Percentiles rank a stretch among this genome's conserved stretches.
Conservation (phyloP, 805 yeast species). For the Barnettozyma sp. region DNA sequence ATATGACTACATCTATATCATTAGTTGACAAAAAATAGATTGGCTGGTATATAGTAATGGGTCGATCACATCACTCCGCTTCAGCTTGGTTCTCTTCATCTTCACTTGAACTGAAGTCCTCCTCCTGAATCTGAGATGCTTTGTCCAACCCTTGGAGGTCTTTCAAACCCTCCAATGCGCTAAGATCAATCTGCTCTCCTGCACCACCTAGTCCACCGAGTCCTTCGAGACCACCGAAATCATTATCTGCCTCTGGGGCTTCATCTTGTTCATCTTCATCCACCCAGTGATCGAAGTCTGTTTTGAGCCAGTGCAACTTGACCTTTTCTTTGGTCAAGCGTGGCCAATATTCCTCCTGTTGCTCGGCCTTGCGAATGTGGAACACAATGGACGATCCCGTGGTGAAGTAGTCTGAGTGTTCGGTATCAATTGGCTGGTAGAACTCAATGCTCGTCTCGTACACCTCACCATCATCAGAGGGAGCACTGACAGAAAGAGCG, state of each 20-base stretch:
- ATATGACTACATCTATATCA: background rate
- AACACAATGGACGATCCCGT: conserved; percentile 54
- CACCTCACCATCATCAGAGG: conserved; percentile 36
- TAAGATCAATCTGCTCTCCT: conserved; percentile 20
- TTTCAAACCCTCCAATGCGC: conserved; percentile 16
- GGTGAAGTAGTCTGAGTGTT: conserved; percentile 47
- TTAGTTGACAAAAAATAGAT: too few species aligned
- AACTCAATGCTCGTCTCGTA: conserved; percentile 68
- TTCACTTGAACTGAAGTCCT: conserved; percentile 27
- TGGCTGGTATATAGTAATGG: too few species aligned
- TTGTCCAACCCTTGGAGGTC: conserved; percentile 11
- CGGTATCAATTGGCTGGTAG: conserved; percentile 65
- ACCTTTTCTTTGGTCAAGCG: conserved; percentile 83
- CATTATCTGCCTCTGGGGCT: conserved; percentile 27
- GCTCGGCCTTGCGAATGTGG: conserved; percentile 61
- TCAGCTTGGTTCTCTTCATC: conserved; percentile 24
- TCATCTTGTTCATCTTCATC: conserved; percentile 91
- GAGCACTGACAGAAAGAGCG: conserved; percentile 46
- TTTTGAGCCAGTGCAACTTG: conserved; percentile 73
- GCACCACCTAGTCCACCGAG: conserved; percentile 31
- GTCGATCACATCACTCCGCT: too few species aligned
- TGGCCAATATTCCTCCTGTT: conserved; percentile 86
- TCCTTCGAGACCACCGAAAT: conserved; percentile 31
- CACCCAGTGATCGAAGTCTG: conserved; percentile 97
- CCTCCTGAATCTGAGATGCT: conserved; percentile 16